phyloP scores from a whole-genome alignment of 306 rosid genomes.

The Abrus precatorius region DNA sequence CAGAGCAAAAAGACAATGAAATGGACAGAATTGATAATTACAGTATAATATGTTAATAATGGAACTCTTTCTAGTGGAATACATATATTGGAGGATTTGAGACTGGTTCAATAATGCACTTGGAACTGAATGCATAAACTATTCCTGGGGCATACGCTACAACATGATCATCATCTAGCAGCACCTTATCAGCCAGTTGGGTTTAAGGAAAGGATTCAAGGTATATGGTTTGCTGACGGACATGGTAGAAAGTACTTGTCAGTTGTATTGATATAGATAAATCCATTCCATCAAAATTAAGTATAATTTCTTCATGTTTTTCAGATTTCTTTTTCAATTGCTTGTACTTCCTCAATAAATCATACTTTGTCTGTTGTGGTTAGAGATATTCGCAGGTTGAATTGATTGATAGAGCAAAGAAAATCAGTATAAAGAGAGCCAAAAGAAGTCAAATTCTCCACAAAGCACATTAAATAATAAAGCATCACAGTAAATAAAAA shows the following conservation, averaged over 20 bases:
- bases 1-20: no score
- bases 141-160: not conserved
- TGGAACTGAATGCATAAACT: not conserved
- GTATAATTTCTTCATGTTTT: not conserved
- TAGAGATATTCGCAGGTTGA: not conserved
- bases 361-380: no score
- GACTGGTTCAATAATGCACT: not conserved
- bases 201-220: not conserved
- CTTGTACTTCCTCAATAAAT: not conserved
- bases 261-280: not conserved
- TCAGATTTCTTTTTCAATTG: not conserved
- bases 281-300: not conserved
- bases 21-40: no score
- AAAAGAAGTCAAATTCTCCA: slow-evolving; percentile 31
- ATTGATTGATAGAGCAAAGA: not conserved
- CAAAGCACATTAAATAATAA: slow-evolving; percentile 19
- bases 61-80: not conserved
- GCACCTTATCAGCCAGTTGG: not conserved
- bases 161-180: not conserved
- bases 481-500: slow-evolving; percentile 34
- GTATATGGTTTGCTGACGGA: not conserved
- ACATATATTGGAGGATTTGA: not conserved
- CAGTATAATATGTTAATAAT: no score
- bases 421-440: not conserved
- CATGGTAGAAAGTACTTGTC: not conserved